Evolutionary conservation across 768 basidiomycete genomes (phyloP).

Genomic region (Kwoniella europaea): DNA sequence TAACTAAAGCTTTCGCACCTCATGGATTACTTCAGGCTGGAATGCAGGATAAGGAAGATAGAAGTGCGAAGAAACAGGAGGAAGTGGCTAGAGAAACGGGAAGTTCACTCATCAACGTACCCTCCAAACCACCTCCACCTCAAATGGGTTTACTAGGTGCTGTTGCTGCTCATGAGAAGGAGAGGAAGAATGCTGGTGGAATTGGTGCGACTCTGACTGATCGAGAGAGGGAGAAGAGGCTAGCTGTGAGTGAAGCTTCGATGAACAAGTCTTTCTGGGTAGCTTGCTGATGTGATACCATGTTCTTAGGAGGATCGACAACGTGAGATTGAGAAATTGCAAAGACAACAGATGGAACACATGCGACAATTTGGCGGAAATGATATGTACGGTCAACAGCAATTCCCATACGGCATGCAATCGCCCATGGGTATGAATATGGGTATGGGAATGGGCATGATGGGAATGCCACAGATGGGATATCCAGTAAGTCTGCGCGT

Average conservation of each 20-base stretch:
- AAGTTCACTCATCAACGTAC: constrained; percentile 91
- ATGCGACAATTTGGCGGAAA: constrained; percentile 70
- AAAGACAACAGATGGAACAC: constrained; percentile 86
- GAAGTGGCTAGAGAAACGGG: constrained; percentile 90
- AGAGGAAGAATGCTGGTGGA: constrained; percentile 91
- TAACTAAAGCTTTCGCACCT: constrained; percentile 93
- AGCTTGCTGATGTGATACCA: background rate
- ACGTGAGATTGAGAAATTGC: constrained; percentile 86
- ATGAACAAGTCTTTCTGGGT: background rate
- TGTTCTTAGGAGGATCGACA: constrained; percentile 75
- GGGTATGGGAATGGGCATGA: constrained; percentile 45
- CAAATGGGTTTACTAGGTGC: constrained; percentile 95
- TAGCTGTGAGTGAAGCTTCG: constrained; percentile 62
- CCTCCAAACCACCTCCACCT: constrained; percentile 89
- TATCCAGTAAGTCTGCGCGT: constrained; percentile 28
- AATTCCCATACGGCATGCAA: constrained; percentile 36
- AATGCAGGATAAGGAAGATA: constrained; percentile 90
- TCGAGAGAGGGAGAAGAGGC: constrained; percentile 86
- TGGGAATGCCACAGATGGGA: constrained; percentile 44
- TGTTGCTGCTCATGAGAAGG: constrained; percentile 91
- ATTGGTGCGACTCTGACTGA: constrained; percentile 93
- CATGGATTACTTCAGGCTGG: constrained; percentile 94
- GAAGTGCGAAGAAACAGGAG: constrained; percentile 93
- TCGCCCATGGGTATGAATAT: constrained; percentile 38
- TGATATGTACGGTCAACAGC: constrained; percentile 61